These are phyloP conservation scores for Suhomyces bribrorum DNA, from an alignment of 1,139 yeast genomes.

Conservation along the genomic window DNA sequence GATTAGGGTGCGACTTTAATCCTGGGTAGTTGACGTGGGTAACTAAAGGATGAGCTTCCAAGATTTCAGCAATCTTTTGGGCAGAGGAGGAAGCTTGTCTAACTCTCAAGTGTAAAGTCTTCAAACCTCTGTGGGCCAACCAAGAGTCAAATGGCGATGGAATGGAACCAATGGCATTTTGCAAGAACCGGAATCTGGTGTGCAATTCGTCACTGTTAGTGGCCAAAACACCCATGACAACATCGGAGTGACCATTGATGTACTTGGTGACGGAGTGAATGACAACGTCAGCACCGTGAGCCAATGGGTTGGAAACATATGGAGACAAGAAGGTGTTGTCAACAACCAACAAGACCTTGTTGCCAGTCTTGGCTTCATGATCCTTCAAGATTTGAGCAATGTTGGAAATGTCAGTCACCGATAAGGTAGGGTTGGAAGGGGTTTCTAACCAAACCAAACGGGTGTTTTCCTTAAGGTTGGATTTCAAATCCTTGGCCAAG, in stretches of 20 bases:
- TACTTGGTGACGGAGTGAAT: constrained; percentile 89
- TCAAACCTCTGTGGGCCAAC: constrained; percentile 91
- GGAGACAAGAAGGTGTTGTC: constrained; percentile 96
- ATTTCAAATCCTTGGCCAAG: constrained; percentile 59
- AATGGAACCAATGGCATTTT: constrained; percentile 85
- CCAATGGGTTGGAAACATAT: constrained; percentile 82
- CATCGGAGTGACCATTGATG: constrained; percentile 92
- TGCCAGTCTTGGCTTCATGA: constrained; percentile 49
- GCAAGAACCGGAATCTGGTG: constrained; percentile 71
- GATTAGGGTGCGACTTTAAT: constrained; percentile 62
- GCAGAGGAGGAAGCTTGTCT: constrained; percentile 71
- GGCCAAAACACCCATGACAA: constrained; percentile 82
- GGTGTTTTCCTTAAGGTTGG: constrained; percentile 60
- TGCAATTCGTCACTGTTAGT: constrained; percentile 63
- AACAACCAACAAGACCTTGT: constrained; percentile 64
- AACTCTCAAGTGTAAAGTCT: constrained; percentile 81
- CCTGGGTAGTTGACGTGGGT: constrained; percentile 82
- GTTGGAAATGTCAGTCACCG: constrained; percentile 67
- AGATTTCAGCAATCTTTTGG: constrained; percentile 67
- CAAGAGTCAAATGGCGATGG: constrained; percentile 91
- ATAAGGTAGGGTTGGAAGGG: constrained; percentile 85
- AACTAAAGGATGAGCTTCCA: constrained; percentile 54
- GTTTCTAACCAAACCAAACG: constrained; percentile 86
- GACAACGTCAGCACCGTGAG: constrained; percentile 82
- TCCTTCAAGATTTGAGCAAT: constrained; percentile 54